Base-by-base conservation (phyloP, 345 rosid species). In the Combretum micranthum region DNA sequence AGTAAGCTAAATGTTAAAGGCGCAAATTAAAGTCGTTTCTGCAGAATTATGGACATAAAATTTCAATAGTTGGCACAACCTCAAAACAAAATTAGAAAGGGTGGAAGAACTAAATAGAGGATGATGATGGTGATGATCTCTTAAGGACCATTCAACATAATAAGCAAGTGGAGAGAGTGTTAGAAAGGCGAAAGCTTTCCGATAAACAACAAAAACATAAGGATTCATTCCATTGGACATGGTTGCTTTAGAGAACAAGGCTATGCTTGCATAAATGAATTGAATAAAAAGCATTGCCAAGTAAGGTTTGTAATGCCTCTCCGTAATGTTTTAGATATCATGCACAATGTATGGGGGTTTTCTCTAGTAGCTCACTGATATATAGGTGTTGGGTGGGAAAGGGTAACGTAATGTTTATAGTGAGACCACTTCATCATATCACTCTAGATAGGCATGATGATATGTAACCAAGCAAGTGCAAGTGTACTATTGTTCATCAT, bases 201-300 rank as follows among this genome's bases (percentile, higher is more conserved):
- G 83, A 61, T 83, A 88, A 45, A 83, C 79, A 10, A 88, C 94
- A 16, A 92, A 89, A 44, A 80, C 88, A 48, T 47, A 81, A 77
- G 87, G 83, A 74, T 74, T 88, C 85, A 84, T 86, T 65, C 98
- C 98, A 19, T 69, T 62, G 54, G 85, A 59, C 26, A 87, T 79
- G 4, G 96, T 84, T 3, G 82, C 82, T 64, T 87, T 90, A 17
- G 97, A 82, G 69, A 90, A 73, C 59, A 90, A 59, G 61, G 90
- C 84, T 90, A 87, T 80, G 59, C 91, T 91, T 66, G 98, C 87
- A 60, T 82, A 91, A 1, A 77, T 48, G 56, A 70, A 72, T 44
- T 91, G 91, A 8, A 85, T 67, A 12, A 79, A 68, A 21, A 85
- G 52, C 89, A 91, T 72, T 52, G 80, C 86, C n/a, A 83, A 69